Conservation (phyloP, 2,329 filamentous ascomycete genomes). For the Aspergillus oerlinghausenensis region DNA sequence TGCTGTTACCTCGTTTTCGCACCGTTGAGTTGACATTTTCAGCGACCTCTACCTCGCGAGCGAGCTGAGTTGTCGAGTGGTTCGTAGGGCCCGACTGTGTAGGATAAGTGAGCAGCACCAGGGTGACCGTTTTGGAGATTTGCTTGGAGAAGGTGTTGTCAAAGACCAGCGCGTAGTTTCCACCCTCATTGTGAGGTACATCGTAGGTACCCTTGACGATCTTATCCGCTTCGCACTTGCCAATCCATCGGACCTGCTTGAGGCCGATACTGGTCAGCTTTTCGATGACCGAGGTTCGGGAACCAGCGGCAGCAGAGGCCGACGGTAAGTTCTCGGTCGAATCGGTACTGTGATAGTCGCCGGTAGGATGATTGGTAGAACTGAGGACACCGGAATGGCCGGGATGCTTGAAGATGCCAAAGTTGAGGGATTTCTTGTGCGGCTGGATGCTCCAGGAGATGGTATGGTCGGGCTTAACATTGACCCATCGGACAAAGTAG, state of each 20-base stretch:
- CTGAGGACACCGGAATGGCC: constrained; percentile 58
- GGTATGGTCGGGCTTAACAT: constrained; percentile 82
- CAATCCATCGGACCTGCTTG: constrained; percentile 69
- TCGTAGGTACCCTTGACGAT: constrained; percentile 87
- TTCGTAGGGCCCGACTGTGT: constrained; percentile 51
- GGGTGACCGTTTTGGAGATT: constrained; percentile 88
- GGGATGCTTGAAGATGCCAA: constrained; percentile 96
- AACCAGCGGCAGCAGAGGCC: constrained; percentile 32
- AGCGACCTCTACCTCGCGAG: constrained; percentile 44
- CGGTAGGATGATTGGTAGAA: constrained; percentile 37
- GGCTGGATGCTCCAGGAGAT: constrained; percentile 98
- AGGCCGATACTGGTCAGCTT: constrained; percentile 60
- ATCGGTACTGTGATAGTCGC: constrained; percentile 39
- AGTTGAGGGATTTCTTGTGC: constrained; percentile 97
- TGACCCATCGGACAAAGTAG: constrained; percentile 96
- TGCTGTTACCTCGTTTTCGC: constrained; percentile 27
- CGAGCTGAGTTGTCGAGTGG: constrained; percentile 37
- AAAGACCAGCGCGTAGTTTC: constrained; percentile 95
- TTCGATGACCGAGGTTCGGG: constrained; percentile 61
- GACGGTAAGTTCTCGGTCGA: constrained; percentile 33
- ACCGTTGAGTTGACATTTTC: constrained; percentile 46
- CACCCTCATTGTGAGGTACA: constrained; percentile 67
- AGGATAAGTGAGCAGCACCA: constrained; percentile 91
- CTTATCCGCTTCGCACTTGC: constrained; percentile 94
- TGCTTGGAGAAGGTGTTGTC: constrained; percentile 99